These are phyloP conservation scores for Aspergillus spinulosporus DNA, from an alignment of 2,329 filamentous ascomycete species.

Conservation along the genomic window DNA sequence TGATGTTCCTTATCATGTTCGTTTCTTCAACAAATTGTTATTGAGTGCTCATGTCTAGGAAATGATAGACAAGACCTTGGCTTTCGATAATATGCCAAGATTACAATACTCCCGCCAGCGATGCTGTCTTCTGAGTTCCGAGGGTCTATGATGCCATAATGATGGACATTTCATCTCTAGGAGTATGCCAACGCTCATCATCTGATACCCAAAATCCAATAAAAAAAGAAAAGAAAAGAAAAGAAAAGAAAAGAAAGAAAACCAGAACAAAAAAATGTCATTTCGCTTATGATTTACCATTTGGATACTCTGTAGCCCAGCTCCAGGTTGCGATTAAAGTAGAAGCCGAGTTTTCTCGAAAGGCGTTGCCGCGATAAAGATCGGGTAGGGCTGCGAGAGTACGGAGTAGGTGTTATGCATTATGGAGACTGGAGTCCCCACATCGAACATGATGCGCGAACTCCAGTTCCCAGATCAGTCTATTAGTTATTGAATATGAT, in stretches of 20 bases:
- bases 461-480: background rate
- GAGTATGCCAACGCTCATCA: too few relatives aligned
- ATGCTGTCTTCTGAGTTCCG: background rate
- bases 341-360: background rate
- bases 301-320: background rate
- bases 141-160: background rate
- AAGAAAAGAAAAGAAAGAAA: too few relatives aligned
- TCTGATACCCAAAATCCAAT: too few relatives aligned
- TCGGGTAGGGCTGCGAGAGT: slow-evolving; percentile 2
- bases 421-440: background rate
- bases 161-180: background rate
- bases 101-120: background rate
- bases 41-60: background rate
- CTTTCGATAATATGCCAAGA: background rate
- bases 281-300: too few relatives aligned
- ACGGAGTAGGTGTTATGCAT: background rate
- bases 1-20: slow-evolving; percentile 15
- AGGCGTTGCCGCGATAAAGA: background rate
- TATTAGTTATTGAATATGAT: background rate
- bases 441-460: background rate
- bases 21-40: slow-evolving; percentile 18
- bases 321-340: background rate
- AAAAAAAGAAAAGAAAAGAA: too few relatives aligned
- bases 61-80: slow-evolving; percentile 8
- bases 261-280: too few relatives aligned